Percentiles rank a stretch among this genome's conserved stretches.
phyloP scores from a whole-genome alignment of 768 basidiomycete species.

The Boletus speciosus region DNA sequence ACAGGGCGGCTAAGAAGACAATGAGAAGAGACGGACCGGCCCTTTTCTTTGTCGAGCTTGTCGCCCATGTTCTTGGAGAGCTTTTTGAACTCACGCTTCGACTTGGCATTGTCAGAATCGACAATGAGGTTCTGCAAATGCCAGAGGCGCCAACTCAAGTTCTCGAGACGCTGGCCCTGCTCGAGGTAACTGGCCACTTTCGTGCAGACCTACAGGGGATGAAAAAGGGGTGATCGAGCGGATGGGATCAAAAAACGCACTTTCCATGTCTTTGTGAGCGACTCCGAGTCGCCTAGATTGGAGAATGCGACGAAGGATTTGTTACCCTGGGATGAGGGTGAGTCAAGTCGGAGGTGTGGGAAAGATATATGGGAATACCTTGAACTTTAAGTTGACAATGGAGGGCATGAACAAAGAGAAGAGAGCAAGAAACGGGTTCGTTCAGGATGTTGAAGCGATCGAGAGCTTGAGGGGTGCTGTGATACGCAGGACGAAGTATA shows the following conservation, averaged over 20 bases:
- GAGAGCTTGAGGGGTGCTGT: constrained; percentile 8
- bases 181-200: constrained; percentile 90
- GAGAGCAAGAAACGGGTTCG: neutral
- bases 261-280: constrained; percentile 90
- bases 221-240: constrained; percentile 2
- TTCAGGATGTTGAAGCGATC: constrained; percentile 13
- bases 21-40: constrained; percentile 53
- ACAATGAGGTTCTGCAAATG: constrained; percentile 90
- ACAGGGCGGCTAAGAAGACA: constrained; percentile 7
- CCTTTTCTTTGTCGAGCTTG: constrained; percentile 91
- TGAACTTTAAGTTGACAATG: constrained; percentile 86
- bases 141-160: constrained; percentile 90
- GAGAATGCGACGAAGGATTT: constrained; percentile 94
- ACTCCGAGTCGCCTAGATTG: constrained; percentile 80
- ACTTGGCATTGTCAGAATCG: constrained; percentile 83
- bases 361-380: constrained; percentile 37
- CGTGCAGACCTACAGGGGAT: constrained; percentile 64
- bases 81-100: constrained; percentile 87
- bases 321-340: constrained; percentile 59
- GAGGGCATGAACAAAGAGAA: constrained; percentile 53
- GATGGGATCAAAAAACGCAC: constrained; percentile 35
- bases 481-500: constrained; percentile 19
- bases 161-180: constrained; percentile 88
- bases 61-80: constrained; percentile 87
- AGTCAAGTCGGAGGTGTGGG: neutral